Evolutionary conservation across 2,329 filamentous ascomycete species (phyloP).

Genomic region (Penicillium sp.): DNA sequence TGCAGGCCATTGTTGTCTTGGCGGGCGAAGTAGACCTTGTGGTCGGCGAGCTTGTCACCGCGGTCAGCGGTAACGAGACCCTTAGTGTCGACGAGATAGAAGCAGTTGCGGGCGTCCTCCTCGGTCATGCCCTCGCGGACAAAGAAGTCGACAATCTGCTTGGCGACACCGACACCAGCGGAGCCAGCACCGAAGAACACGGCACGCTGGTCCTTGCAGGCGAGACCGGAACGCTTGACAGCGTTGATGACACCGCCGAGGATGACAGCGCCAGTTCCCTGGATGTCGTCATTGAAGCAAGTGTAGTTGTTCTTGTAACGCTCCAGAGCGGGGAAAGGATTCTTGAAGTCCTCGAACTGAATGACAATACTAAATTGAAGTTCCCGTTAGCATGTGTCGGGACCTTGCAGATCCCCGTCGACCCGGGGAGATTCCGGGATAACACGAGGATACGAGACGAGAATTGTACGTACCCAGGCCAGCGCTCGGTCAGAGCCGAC

Average conservation of each 20-base stretch:
- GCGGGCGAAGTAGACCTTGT: slow-evolving; percentile 69
- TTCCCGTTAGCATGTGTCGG: slow-evolving; percentile 18
- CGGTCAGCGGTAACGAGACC: slow-evolving; percentile 91
- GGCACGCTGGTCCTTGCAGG: slow-evolving; percentile 83
- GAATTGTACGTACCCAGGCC: slow-evolving; percentile 56
- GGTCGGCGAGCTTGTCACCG: slow-evolving; percentile 88
- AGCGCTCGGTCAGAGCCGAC: slow-evolving; percentile 77
- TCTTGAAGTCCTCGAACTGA: slow-evolving; percentile 98
- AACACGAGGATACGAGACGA: slow-evolving; percentile 7
- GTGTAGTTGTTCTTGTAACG: slow-evolving; percentile 85
- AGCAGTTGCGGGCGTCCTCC: slow-evolving; percentile 81
- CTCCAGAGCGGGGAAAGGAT: slow-evolving; percentile 89
- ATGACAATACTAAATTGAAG: slow-evolving; percentile 62
- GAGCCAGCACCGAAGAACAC: slow-evolving; percentile 96
- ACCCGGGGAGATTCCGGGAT: slow-evolving; percentile 3
- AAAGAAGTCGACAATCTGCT: slow-evolving; percentile 97
- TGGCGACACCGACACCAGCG: slow-evolving; percentile 93
- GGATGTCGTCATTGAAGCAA: slow-evolving; percentile 98
- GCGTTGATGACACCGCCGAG: slow-evolving; percentile 74
- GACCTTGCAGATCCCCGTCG: slow-evolving; percentile 1
- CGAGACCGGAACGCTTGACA: slow-evolving; percentile 81
- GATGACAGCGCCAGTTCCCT: slow-evolving; percentile 94
- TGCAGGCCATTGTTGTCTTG: slow-evolving; percentile 64
- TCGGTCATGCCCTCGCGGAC: slow-evolving; percentile 87
- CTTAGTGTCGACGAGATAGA: slow-evolving; percentile 97